Evolutionary conservation across 2,329 filamentous ascomycete genomes (phyloP).

Genomic region (Lachnellula cervina): DNA sequence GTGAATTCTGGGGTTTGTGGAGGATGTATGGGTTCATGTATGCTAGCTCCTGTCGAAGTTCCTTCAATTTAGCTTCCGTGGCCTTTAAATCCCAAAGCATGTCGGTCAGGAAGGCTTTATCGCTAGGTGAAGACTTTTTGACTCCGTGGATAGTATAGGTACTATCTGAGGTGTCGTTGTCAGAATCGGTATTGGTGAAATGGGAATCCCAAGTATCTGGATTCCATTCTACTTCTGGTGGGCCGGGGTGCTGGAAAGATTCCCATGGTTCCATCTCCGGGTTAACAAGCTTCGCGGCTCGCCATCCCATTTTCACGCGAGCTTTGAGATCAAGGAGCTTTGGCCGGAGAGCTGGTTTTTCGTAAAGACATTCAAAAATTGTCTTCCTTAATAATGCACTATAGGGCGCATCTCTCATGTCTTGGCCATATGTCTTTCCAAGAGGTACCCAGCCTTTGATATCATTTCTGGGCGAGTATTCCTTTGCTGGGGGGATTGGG

Average conservation of each 20-base stretch:
- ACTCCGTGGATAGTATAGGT: no score
- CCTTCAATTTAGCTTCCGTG: no score
- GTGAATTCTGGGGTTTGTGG: no score
- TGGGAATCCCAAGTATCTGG: neutral
- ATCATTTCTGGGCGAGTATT: neutral
- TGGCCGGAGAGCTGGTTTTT: slow-evolving; percentile 7
- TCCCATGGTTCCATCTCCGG: neutral
- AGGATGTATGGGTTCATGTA: no score
- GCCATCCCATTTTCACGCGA: neutral
- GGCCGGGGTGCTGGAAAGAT: neutral
- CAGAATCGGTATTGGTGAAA: neutral
- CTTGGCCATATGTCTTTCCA: slow-evolving; percentile 2
- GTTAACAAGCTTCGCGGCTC: neutral
- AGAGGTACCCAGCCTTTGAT: neutral
- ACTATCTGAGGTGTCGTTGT: no score
- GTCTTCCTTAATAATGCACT: slow-evolving; percentile 3
- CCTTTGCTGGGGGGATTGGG: neutral
- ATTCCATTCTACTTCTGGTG: neutral
- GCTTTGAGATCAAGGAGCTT: slow-evolving; percentile 3
- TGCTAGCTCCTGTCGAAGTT: no score
- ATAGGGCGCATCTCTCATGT: neutral
- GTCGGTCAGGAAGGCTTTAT: no score
- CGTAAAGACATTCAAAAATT: slow-evolving; percentile 13
- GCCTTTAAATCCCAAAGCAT: no score
- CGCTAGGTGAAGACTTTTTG: no score